Evolutionary conservation across 768 basidiomycete genomes (phyloP).

Genomic region (Boletus reticulatus): DNA sequence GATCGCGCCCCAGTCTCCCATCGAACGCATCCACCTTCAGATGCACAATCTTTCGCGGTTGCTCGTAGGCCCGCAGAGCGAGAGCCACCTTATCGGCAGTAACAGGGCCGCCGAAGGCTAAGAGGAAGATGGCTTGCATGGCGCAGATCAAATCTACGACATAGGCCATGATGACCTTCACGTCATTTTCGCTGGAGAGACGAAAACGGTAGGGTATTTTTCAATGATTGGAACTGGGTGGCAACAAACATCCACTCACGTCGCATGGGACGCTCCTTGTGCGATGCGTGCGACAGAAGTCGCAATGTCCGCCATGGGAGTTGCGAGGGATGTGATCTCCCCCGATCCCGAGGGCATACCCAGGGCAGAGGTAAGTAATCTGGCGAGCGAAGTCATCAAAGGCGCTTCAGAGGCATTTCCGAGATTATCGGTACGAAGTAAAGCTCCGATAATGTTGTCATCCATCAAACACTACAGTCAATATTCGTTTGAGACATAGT

Average conservation of each 20-base stretch:
- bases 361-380: background rate
- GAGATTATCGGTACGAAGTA: slow-evolving; percentile 5
- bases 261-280: background rate
- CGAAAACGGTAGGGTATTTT: background rate
- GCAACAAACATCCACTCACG: slow-evolving; percentile 1
- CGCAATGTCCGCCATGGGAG: background rate
- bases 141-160: slow-evolving; percentile 13
- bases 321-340: background rate
- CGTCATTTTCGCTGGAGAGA: slow-evolving; percentile 4
- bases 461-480: slow-evolving; percentile 8
- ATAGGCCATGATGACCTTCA: slow-evolving; percentile 13
- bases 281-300: background rate
- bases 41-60: background rate
- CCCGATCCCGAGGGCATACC: background rate
- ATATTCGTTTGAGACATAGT: background rate
- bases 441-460: background rate
- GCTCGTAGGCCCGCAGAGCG: slow-evolving; percentile 2
- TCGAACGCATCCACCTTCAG: background rate
- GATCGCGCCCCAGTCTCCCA: background rate
- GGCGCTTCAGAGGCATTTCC: background rate
- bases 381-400: background rate
- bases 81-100: background rate
- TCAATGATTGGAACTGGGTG: background rate
- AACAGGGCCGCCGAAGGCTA: background rate
- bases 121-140: slow-evolving; percentile 13